These are phyloP conservation scores for Backusella westeae DNA, from an alignment of 192 early-diverging fungal species.

Conservation along the genomic window DNA sequence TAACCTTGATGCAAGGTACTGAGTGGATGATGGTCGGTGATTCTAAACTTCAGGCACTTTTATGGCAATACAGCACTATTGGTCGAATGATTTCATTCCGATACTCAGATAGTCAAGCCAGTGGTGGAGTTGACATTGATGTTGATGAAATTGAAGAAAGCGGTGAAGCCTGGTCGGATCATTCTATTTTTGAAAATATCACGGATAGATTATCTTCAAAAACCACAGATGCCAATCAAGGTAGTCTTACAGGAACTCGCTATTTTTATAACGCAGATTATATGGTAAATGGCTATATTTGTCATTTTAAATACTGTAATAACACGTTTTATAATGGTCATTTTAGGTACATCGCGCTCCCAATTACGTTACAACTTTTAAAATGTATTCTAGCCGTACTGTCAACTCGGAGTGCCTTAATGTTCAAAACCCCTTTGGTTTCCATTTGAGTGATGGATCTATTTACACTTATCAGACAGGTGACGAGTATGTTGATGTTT, in stretches of 20 bases:
- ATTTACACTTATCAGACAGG: constrained; percentile 31
- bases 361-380: constrained; percentile 22
- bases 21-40: constrained; percentile 32
- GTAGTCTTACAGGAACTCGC: constrained; percentile 7
- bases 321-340: neutral
- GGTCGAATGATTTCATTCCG: constrained; percentile 28
- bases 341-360: constrained; percentile 22
- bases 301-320: neutral
- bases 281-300: neutral
- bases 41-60: neutral
- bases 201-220: neutral
- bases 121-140: constrained; percentile 16
- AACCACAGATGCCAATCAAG: neutral
- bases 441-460: constrained; percentile 30
- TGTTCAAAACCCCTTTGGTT: constrained; percentile 25
- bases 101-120: neutral
- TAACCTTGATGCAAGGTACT: constrained; percentile 19
- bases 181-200: constrained; percentile 9
- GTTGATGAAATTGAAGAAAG: constrained; percentile 8
- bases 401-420: constrained; percentile 29
- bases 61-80: constrained; percentile 25
- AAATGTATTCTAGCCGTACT: constrained; percentile 33
- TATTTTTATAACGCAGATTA: constrained; percentile 21
- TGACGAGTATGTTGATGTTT: constrained; percentile 32
- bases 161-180: constrained; percentile 15